Percentiles rank a stretch among this genome's conserved stretches.
Conservation (phyloP, 2,329 filamentous ascomycete genomes). For the Sporothrix brasiliensis region DNA sequence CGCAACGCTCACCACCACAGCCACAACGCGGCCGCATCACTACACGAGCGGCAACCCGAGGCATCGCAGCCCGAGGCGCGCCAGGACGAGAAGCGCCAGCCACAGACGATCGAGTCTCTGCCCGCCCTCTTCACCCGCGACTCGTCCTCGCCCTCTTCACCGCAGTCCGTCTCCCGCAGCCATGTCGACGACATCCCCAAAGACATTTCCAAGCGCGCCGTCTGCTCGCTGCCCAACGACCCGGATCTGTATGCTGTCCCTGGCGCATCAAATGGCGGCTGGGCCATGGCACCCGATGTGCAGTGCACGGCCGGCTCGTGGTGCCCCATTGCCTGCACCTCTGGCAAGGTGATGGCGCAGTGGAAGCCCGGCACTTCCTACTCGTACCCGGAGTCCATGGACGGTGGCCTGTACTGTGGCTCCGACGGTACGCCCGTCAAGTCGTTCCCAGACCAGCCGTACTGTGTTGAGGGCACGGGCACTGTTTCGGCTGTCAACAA, state of each 20-base stretch:
- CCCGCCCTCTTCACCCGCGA: constrained; percentile 30
- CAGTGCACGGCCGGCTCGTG: constrained; percentile 67
- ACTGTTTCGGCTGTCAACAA: constrained; percentile 68
- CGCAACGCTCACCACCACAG: constrained; percentile 40
- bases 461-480: constrained; percentile 71
- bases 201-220: constrained; percentile 52
- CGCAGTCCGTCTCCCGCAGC: constrained; percentile 33
- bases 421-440: constrained; percentile 66
- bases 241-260: constrained; percentile 69
- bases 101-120: constrained; percentile 33
- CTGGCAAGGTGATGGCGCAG: constrained; percentile 76
- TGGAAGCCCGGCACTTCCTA: constrained; percentile 75
- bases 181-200: constrained; percentile 40
- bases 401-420: constrained; percentile 75
- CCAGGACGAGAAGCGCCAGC: constrained; percentile 36
- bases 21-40: constrained; percentile 37
- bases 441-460: constrained; percentile 67
- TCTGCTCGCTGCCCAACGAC: constrained; percentile 68
- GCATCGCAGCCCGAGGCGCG: constrained; percentile 32
- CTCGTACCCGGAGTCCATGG: constrained; percentile 71
- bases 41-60: constrained; percentile 31
- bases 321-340: constrained; percentile 76
- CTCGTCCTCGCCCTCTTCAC: not conserved
- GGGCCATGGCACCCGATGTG: constrained; percentile 78
- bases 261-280: constrained; percentile 69